Conservation (phyloP, 768 basidiomycete genomes). For the Chalciporus piperatus region DNA sequence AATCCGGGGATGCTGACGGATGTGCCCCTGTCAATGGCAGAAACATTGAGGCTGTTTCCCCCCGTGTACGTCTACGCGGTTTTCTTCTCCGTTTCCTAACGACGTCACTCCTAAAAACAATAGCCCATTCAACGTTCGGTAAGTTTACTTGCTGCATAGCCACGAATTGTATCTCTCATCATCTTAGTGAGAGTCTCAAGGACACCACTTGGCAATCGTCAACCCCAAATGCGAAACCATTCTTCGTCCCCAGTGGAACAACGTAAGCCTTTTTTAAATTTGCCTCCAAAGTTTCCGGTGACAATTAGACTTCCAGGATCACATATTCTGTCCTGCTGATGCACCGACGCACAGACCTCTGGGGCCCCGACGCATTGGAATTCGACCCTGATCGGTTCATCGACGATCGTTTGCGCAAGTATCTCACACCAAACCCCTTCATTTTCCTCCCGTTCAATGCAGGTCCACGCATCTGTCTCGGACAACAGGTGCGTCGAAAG, state of each 20-base stretch:
- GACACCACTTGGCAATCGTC: conserved; percentile 27
- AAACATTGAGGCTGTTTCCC: conserved; percentile 34
- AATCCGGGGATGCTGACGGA: neutral
- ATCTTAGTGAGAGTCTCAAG: conserved; percentile 16
- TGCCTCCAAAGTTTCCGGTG: neutral
- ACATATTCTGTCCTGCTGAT: conserved; percentile 29
- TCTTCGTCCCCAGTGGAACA: conserved; percentile 27
- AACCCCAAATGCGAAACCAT: conserved; percentile 22
- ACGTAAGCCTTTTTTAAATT: conserved; percentile 10
- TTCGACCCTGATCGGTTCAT: conserved; percentile 44
- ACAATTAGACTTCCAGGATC: conserved; percentile 14
- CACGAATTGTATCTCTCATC: neutral
- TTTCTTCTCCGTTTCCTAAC: neutral
- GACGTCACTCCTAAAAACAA: neutral
- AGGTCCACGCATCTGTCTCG: conserved; percentile 38
- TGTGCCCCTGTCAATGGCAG: conserved; percentile 8
- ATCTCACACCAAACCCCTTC: conserved; percentile 38
- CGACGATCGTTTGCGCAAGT: conserved; percentile 33
- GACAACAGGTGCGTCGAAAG: conserved; percentile 33
- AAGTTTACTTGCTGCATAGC: neutral
- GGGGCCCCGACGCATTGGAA: conserved; percentile 36
- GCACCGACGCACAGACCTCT: conserved; percentile 37
- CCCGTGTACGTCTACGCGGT: conserved; percentile 23
- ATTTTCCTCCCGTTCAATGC: conserved; percentile 44
- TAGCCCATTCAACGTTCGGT: conserved; percentile 37